Base-by-base conservation (phyloP, 208 protist species). In the Borovskyia barvae region DNA sequence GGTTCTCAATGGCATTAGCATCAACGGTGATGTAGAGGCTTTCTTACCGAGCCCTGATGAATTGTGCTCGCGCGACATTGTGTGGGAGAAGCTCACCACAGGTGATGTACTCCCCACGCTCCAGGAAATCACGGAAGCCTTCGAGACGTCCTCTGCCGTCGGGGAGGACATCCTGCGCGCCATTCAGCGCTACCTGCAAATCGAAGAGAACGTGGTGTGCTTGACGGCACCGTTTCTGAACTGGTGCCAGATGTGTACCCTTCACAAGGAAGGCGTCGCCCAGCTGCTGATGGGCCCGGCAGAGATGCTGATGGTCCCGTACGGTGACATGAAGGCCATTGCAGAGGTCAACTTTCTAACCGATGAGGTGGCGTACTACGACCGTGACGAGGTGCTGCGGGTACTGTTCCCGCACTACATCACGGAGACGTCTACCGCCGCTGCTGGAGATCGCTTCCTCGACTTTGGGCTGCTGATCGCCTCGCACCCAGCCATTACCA, bases 191-290 rank as follows among this genome's bases (percentile, higher is more conserved):
- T 92, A 78, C 60, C 55, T 94, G 36, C 80, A 77, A 51, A 65
- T 58, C 5, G 75, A 92, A 57, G 61, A 89, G 50, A 66, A 70
- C 53, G 82, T 92, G 15, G 45, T 83, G 50, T 70, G 76, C 30
- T 66, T 92, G 56, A 92, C 84, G 19, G 82, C 88, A 19, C 88
- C 88, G 24, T 92, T 91, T 59, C 63, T 90, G 4, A 87, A 91
- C 47, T 94, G 88, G 88, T 85, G 81, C 52, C 88, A 94, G 70
- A 90, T 94, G 88, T 78, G 71, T 26, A 75, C 83, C 9, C 72
- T 90, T 32, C 77, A 89, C 61, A 80, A 90, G 46, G 87, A 94
- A 58, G 80, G 78, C 22, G 65, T 87, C 25, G 82, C 77, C 1
- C 56, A 90, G 57, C 53, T 90, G 33, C 72, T 94, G 51, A 77